Base-by-base conservation (phyloP, 495 filamentous ascomycete genomes). In the Chaetomidium leptoderma region DNA sequence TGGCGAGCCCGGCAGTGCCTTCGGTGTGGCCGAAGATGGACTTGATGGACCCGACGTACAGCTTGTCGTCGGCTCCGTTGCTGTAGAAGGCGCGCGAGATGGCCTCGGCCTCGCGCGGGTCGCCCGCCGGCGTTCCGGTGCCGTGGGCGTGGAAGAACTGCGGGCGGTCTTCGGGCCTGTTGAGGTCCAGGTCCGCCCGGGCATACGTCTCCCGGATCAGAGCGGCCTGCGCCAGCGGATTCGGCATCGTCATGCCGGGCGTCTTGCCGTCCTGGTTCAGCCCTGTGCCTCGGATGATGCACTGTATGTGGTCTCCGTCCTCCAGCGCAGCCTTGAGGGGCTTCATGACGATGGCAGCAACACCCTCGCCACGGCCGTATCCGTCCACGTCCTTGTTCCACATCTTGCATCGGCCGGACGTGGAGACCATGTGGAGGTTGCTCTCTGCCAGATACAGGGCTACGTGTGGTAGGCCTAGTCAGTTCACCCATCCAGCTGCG, bases 321-420 rank as follows among this genome's bases (percentile, higher is more conserved):
- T 52, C 30, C 7, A 80, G 27, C 3, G 79, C 86, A 44, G 79
- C 74, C 0, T 42, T 50, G 1, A 86, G 63, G 9, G 60, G 63
- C 64, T 88, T 89, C 1, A 90, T 30, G 2, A 79, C 68, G 1
- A 87, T 32, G 0, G 72, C 72, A 29, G 70, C 73, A 16, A 86
- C 58, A 0, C 77, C 85, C 59, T 90, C 86, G 1, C 75, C 86
- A 10, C 85, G 70, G 0, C 68, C 81, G 64, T 85, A 89, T 0
- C 86, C 86, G 66, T 85, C 74, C 6, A 83, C 86, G 0, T 63
- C 57, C 0, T 75, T 71, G 60, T 85, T 81, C 59, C 85, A 90
- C 7, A 78, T 79, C 32, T 80, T 73, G 44, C 76, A 87, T 1
- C 51, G 65, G 19, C 73, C 72, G 32, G 71, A 67, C 7, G 71